phyloP scores from a whole-genome alignment of 139 green algal genomes.

The Ettlia oleoabundans region DNA sequence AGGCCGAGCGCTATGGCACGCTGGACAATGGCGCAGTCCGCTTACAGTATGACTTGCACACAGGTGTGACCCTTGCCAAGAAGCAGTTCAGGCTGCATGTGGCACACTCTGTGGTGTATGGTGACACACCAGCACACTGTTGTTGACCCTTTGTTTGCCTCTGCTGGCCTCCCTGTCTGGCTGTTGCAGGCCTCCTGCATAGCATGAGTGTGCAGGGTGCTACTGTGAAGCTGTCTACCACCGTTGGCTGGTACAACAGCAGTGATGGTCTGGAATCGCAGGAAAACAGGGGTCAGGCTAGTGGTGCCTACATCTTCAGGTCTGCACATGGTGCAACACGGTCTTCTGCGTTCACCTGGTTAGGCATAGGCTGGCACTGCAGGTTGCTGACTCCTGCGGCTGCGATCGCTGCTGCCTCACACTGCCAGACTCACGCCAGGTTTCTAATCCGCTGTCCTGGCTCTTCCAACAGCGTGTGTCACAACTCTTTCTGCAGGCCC shows the following conservation, averaged over 20 bases:
- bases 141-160: too few species aligned
- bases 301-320: conserved; percentile 77
- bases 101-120: neutral
- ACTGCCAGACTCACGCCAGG: too few species aligned
- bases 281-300: conserved; percentile 41
- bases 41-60: conserved; percentile 40
- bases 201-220: neutral
- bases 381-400: too few species aligned
- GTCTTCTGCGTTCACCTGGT: neutral
- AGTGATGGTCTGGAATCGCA: conserved; percentile 50
- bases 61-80: neutral
- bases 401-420: too few species aligned
- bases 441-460: too few species aligned
- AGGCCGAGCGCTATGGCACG: neutral
- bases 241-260: conserved; percentile 55
- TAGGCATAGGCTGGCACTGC: too few species aligned
- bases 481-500: conserved; percentile 38
- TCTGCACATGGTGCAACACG: neutral
- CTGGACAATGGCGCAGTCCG: conserved; percentile 35
- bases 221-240: neutral
- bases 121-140: too few species aligned
- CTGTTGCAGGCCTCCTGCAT: conserved; percentile 3
- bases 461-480: neutral
- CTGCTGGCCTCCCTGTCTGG: neutral
- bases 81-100: neutral